Base-by-base conservation (phyloP, 1,284 basidiomycete genomes). In the Gymnopus androsaceus region DNA sequence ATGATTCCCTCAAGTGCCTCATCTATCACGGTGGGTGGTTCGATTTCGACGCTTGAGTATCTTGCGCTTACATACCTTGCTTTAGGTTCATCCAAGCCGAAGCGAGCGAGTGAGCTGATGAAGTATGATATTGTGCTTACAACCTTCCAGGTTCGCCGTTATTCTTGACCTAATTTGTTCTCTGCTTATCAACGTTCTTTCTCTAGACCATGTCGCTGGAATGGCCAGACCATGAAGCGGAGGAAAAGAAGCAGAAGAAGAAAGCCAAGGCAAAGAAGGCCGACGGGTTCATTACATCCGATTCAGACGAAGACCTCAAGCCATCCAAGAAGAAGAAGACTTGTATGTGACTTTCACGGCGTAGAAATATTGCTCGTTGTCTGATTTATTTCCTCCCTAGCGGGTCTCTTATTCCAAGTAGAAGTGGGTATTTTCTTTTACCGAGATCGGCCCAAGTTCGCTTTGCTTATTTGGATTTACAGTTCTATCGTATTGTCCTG, bases 121-220 rank as follows among this genome's bases (percentile, higher is more conserved):
- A 71, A 76, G 57, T 78, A 82, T 56, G 83, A 85, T 60, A 69
- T 85, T 2, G 75, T 86, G 2, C 63, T 85, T n/a, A 85, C 83
- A 0, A 84, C 83, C 0, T 84, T 75, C 57, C 66, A 72, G 4
- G 82, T 82, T 62, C 27, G 73, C 64, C 27, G 5, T 17, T 30
- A 15, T 33, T 44, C 25, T 37, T 36, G 30, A 49, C 34, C 2
- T 36, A 1, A 3, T 23, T 21, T 4, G 21, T 11, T 12, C 3
- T 27, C n/a, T 34, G 4, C 15, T 37, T 12, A 46, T 19, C 56
- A 7, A 48, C 27, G 53, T 14, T 56, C 51, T 28, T 38, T 31
- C 25, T 58, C 23, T 49, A 84, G 81, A 84, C 82, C 0, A 75
- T 84, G 67, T 72, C 80, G 4, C 58, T 70, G 9, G 82, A 85